Conservation (phyloP, 176 grass and related monocot genomes). For the Eleusine coracana region DNA sequence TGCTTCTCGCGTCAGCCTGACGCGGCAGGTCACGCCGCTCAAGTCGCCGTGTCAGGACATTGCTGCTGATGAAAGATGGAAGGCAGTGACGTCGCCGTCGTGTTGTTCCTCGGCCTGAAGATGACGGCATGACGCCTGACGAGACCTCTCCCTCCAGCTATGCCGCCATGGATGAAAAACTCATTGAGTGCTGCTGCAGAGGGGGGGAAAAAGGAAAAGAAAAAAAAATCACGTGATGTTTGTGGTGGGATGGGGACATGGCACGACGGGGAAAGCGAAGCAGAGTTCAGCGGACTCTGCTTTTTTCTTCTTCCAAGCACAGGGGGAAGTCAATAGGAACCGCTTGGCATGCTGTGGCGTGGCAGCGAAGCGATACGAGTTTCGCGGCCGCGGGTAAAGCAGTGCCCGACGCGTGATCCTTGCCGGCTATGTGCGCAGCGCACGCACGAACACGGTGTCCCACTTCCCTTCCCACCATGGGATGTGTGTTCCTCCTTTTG, state of each 20-base stretch:
- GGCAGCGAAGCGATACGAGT: neutral
- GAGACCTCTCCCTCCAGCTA: neutral
- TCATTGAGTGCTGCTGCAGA: neutral
- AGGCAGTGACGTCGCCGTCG: neutral
- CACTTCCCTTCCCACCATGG: no score
- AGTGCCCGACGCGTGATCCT: neutral
- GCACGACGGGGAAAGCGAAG: neutral
- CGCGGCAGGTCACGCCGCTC: neutral
- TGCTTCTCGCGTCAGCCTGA: no score
- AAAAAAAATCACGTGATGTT: no score
- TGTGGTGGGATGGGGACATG: no score
- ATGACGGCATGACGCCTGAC: neutral
- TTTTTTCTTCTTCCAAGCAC: no score
- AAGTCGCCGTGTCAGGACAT: neutral
- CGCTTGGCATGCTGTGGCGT: neutral
- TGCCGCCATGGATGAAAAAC: neutral
- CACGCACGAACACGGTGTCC: neutral
- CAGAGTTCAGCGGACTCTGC: neutral
- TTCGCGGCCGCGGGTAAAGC: neutral
- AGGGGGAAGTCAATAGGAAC: no score
- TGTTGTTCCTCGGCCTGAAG: neutral
- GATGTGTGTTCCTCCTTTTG: neutral
- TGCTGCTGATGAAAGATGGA: neutral
- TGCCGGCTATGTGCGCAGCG: neutral
- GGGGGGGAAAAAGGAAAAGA: no score